Base-by-base conservation (phyloP, 2,329 filamentous ascomycete species). In the Colletotrichum theobromicola region DNA sequence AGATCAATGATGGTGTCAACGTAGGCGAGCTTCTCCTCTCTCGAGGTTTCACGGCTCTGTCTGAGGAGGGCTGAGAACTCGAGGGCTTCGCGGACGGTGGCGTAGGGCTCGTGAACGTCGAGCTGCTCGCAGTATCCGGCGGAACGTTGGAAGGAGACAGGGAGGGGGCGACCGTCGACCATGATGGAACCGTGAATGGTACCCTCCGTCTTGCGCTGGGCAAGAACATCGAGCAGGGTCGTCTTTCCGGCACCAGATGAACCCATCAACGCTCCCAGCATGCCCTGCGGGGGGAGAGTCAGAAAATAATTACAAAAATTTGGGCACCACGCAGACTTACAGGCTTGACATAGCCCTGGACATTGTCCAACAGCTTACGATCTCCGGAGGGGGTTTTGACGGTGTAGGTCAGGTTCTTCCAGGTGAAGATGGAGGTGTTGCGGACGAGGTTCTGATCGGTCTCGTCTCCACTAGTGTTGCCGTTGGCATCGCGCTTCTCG, bases 221-320 rank as follows among this genome's bases (percentile, higher is more conserved):
- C 95, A 35, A 98, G 88, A 4, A 95, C 94, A 82, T 97, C 95
- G 8, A 97, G 87, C 4, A 98, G 88, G 0, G 95, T 97, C 0
- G 95, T 97, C 84, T 97, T 97, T 66, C 95, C 95, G 18, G 95
- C 95, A 77, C 94, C 94, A 13, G 93, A 94, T 3, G 94, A 91
- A 79, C 94, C 93, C 94, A 96, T 94, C n/a, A 96, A 86, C 6
- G 94, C 94, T 4, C 93, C 94, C 24, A 95, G 83, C 76, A 92
- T 95, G 60, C 94, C 72, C 50, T 57, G 18, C 18, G 9, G 37
- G n/a, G 26, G 13, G 26, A 6, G 16, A 6, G 42, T 53, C 10
- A 50, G 37, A 9, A 1, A 65, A 15, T 18, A 8, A 4, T 28
- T 30, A 5, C 30, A 26, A 21, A 46, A 7, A 3, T 16, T 7